Conservation (phyloP, 148 eudicot species). For the Oxyria digyna region DNA sequence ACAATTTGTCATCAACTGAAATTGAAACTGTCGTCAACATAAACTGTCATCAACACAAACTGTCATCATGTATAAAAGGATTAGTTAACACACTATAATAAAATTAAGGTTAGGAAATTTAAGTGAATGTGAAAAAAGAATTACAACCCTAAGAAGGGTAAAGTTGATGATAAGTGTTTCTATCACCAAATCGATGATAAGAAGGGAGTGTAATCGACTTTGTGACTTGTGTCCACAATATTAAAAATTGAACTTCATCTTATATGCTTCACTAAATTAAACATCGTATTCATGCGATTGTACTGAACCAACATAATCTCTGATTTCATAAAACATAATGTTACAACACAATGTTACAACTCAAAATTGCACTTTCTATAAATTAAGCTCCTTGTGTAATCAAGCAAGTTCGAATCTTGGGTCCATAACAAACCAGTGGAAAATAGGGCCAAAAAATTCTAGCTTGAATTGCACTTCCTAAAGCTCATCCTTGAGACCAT, state of each 20-base stretch:
- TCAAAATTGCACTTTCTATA: not conserved
- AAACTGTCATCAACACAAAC: too few species aligned
- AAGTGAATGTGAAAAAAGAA: too few species aligned
- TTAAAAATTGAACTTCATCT: not conserved
- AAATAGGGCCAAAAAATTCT: not conserved
- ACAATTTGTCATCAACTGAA: too few species aligned
- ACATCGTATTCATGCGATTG: not conserved
- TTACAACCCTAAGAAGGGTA: too few species aligned
- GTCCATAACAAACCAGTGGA: not conserved
- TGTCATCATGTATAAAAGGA: too few species aligned
- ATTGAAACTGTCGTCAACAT: too few species aligned
- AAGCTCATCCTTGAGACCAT: slow-evolving; percentile 6
- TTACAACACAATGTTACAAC: not conserved
- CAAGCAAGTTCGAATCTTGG: not conserved
- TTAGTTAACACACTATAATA: too few species aligned
- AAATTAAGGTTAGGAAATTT: too few species aligned
- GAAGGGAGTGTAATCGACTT: too few species aligned
- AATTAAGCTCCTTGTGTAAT: not conserved
- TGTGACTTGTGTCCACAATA: not conserved
- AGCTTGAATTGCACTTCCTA: not conserved
- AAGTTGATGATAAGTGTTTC: too few species aligned
- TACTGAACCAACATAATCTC: not conserved
- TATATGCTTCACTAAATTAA: not conserved
- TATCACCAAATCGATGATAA: too few species aligned
- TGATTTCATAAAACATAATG: not conserved